Evolutionary conservation across 2,329 filamentous ascomycete genomes (phyloP), one percentile per base, ranked within the genome.

Genomic region (Aspergillus persii): DNA sequence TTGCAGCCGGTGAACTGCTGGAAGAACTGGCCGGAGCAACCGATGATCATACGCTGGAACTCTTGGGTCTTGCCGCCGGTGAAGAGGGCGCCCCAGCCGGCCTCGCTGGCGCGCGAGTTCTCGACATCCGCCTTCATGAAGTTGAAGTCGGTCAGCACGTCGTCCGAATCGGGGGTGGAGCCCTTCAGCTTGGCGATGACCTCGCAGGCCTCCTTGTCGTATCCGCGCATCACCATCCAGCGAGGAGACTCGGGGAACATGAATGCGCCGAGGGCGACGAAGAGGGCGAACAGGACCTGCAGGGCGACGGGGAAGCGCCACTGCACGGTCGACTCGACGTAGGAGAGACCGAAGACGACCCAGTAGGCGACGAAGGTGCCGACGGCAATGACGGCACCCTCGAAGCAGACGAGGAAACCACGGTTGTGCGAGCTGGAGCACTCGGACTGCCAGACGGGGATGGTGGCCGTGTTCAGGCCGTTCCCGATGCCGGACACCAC

Each of bases 211-310:
- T 77, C 80, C 56, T 73, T 72, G 61, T 83, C 77, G 41, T 76
- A 71, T 15, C 81, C 82, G 53, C 80, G 79, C 54, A 81, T 71
- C 9, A 85, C 77, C 23, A 86, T 74, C 80, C 82, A 84, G 44
- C 82, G 75, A 7, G 83, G 83, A 0, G 80, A 83, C 58, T 85
- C 83, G 8, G 83, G 83, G 1, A 84, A 71, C 15, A 66, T 36
- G 0, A 68, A 4, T 30, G 61, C 67, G 46, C 70, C 70, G 8
- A 29, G 2, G 15, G 53, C 58, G 31, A 70, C 65, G 5, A 65
- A 26, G 7, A 71, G 6, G 11, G 64, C 80, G 48, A 81, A 75
- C 55, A 81, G 48, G n/a, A 80, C 69, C 61, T 82, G 79, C 61
- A 82, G 76, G 2, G 77, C 79, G 2, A 82, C 65, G 46, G 80